Evolutionary conservation across 2,329 filamentous ascomycete species (phyloP).

Genomic region (Cercospora berteroae): DNA sequence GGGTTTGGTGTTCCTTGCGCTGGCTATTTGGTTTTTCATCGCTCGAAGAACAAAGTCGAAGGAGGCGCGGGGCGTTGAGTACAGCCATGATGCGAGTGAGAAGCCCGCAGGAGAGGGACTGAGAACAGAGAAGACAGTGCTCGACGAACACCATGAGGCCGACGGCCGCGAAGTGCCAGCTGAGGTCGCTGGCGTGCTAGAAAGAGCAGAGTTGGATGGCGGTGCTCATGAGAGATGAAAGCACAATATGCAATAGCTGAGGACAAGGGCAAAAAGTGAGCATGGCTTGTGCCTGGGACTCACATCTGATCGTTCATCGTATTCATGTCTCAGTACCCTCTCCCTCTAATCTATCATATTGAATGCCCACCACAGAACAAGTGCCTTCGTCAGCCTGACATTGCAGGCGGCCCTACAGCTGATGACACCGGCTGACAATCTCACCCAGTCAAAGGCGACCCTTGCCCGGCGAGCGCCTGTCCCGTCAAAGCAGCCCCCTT

Average conservation of each 20-base stretch:
- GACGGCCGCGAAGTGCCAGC: neutral
- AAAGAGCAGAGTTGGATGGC: neutral
- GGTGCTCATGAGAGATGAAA: neutral
- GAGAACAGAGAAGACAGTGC: neutral
- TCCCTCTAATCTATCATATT: neutral
- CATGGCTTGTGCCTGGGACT: neutral
- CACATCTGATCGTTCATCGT: neutral
- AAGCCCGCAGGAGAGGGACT: neutral
- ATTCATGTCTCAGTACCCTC: neutral
- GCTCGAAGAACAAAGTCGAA: neutral
- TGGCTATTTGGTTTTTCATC: neutral
- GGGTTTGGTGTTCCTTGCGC: neutral
- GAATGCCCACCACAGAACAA: neutral
- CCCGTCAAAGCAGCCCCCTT: constrained; percentile 9
- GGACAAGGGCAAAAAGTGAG: neutral
- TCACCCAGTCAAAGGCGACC: neutral
- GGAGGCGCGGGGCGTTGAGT: neutral
- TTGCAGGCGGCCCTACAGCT: neutral
- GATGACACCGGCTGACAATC: neutral
- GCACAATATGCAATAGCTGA: no score
- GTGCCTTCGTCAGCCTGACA: neutral
- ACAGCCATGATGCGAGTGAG: neutral
- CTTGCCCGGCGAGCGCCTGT: constrained; percentile 9
- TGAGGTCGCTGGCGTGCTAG: neutral
- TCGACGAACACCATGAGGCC: neutral